These are phyloP conservation scores for Euphrasia confusa DNA, from an alignment of 257 asterid genomes.

Conservation along the genomic window DNA sequence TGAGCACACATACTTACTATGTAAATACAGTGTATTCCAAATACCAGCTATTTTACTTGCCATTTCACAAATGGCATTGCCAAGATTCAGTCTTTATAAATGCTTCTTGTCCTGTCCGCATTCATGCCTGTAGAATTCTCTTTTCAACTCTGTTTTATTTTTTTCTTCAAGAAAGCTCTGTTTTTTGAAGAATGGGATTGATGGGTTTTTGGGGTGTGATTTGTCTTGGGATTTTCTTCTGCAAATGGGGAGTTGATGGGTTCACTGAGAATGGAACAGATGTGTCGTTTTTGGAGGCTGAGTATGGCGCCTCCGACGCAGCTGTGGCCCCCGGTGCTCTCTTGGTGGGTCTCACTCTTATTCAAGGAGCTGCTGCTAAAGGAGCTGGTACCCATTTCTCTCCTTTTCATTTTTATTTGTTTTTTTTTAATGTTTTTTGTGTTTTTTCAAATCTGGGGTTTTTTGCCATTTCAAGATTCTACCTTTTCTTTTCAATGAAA, in stretches of 20 bases:
- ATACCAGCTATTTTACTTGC: background rate
- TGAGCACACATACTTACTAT: background rate
- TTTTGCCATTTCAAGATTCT: background rate
- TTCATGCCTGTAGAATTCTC: slow-evolving; percentile 10
- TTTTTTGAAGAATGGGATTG: background rate
- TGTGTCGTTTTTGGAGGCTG: slow-evolving; percentile 37
- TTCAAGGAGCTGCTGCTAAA: slow-evolving; percentile 75
- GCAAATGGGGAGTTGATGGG: slow-evolving; percentile 33
- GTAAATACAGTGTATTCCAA: too few species aligned
- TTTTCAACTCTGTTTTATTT: background rate
- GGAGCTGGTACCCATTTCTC: slow-evolving; percentile 59
- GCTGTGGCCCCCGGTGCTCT: slow-evolving; percentile 39
- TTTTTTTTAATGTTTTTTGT: too few species aligned
- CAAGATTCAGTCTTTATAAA: slow-evolving; percentile 10
- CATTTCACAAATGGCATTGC: background rate
- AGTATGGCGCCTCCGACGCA: slow-evolving; percentile 43
- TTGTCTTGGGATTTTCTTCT: slow-evolving; percentile 24
- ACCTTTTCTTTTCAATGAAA: background rate
- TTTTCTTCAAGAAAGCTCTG: slow-evolving; percentile 11
- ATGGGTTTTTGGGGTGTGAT: slow-evolving; percentile 25
- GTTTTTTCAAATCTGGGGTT: slow-evolving; percentile 7
- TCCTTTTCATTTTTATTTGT: background rate
- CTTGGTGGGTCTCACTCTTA: slow-evolving; percentile 65
- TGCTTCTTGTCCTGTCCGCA: background rate
- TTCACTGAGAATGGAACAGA: slow-evolving; percentile 40